phyloP scores from a whole-genome alignment of 331 rosid genomes.

The Cydonia oblonga region DNA sequence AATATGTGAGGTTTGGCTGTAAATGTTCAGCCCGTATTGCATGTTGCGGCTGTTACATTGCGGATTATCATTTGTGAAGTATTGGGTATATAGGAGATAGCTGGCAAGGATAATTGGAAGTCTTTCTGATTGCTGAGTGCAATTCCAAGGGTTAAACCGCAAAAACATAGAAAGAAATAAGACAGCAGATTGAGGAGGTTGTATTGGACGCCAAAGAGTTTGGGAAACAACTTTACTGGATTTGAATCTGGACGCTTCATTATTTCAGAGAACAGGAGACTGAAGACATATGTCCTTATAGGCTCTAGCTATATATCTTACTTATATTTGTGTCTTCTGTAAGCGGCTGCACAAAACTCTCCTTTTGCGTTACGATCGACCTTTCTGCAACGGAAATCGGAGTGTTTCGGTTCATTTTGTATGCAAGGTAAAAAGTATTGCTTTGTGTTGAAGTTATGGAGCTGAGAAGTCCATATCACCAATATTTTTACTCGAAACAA shows the following conservation, averaged over 20 bases:
- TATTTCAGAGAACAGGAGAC: constrained; percentile 18
- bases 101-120: constrained; percentile 23
- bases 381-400: too few relatives aligned
- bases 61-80: not conserved
- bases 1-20: too few relatives aligned
- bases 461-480: too few relatives aligned
- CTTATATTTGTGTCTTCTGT: too few relatives aligned
- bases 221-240: constrained; percentile 18
- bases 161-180: not conserved
- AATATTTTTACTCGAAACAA: too few relatives aligned
- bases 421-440: too few relatives aligned
- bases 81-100: not conserved
- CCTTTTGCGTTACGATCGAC: too few relatives aligned
- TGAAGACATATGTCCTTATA: not conserved
- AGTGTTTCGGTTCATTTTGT: too few relatives aligned
- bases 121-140: constrained; percentile 30
- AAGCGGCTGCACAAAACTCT: too few relatives aligned
- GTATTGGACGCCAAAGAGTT: constrained; percentile 21
- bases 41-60: too few relatives aligned
- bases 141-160: constrained; percentile 51
- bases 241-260: constrained; percentile 21
- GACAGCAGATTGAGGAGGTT: constrained; percentile 15
- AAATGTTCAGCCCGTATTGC: not conserved
- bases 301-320: too few relatives aligned
- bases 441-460: too few relatives aligned